Evolutionary conservation across 208 protist species (phyloP).

Genomic region (Crithidia acanthocephali): DNA sequence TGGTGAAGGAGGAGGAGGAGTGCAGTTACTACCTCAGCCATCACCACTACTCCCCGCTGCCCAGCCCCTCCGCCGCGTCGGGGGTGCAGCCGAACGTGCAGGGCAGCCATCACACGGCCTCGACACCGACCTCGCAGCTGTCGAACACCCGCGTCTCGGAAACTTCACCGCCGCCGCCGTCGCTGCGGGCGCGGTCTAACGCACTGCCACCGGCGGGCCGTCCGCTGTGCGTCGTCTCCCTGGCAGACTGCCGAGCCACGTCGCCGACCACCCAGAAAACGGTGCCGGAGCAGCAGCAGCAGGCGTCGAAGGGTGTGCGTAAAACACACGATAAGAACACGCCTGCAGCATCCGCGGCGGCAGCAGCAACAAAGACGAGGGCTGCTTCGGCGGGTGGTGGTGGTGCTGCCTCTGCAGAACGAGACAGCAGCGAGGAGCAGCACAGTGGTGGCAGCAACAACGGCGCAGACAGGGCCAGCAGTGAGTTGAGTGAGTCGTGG

Average conservation of each 20-base stretch:
- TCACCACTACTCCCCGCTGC: slow-evolving; percentile 2
- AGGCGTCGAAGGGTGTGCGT: neutral
- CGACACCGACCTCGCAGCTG: neutral
- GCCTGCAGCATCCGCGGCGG: too few species aligned
- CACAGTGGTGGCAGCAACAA: slow-evolving; percentile 6
- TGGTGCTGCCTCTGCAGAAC: too few species aligned
- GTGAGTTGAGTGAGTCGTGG: slow-evolving; percentile 9
- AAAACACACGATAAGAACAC: too few species aligned
- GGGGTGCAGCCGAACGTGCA: too few species aligned
- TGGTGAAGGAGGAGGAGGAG: slow-evolving; percentile 27
- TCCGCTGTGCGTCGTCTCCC: slow-evolving; percentile 24
- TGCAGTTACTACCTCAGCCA: slow-evolving; percentile 34
- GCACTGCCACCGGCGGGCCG: neutral
- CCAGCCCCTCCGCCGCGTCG: neutral
- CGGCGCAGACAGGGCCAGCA: neutral
- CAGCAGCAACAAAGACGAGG: too few species aligned
- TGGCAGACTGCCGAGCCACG: slow-evolving; percentile 16
- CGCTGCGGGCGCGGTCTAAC: neutral
- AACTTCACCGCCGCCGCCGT: neutral
- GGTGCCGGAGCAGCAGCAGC: neutral
- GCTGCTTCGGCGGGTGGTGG: too few species aligned
- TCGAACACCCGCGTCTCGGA: slow-evolving; percentile 3
- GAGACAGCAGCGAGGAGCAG: neutral
- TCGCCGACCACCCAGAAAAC: neutral
- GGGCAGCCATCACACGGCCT: too few species aligned